A percentile compares a stretch with the other conserved stretches of the same genome.
phyloP scores from a whole-genome alignment of 768 basidiomycete genomes.

The Termitomyces sp. region DNA sequence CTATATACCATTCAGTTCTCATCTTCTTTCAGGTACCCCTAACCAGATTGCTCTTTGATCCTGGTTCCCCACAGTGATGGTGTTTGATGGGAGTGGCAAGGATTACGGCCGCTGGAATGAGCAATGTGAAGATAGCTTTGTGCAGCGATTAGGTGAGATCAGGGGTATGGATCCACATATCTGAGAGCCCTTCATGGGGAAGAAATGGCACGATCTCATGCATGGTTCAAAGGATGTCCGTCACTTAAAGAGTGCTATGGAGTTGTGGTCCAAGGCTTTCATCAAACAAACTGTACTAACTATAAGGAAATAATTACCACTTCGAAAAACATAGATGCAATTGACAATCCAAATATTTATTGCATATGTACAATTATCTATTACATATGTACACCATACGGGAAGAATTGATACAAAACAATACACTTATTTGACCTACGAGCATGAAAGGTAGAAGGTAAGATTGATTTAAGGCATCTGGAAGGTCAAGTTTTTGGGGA shows the following conservation, averaged over 20 bases:
- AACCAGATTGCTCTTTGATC: constrained; percentile 12
- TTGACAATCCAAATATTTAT: no score
- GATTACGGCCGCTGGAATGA: constrained; percentile 1
- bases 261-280: not conserved
- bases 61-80: constrained; percentile 6
- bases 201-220: constrained; percentile 4
- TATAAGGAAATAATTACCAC: no score
- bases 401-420: no score
- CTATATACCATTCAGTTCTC: not conserved
- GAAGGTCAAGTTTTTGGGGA: not conserved
- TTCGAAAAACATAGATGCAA: no score
- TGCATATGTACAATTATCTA: no score
- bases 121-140: not conserved
- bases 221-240: not conserved
- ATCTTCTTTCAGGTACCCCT: not conserved
- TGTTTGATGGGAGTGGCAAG: not conserved
- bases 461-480: no score
- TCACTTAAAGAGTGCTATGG: not conserved
- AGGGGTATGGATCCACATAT: not conserved
- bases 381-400: no score
- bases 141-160: not conserved
- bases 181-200: not conserved
- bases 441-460: no score
- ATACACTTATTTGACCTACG: no score
- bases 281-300: not conserved